Evolutionary conservation across 2,329 filamentous ascomycete genomes (phyloP).

Genomic region (Aspergillus bombycis): DNA sequence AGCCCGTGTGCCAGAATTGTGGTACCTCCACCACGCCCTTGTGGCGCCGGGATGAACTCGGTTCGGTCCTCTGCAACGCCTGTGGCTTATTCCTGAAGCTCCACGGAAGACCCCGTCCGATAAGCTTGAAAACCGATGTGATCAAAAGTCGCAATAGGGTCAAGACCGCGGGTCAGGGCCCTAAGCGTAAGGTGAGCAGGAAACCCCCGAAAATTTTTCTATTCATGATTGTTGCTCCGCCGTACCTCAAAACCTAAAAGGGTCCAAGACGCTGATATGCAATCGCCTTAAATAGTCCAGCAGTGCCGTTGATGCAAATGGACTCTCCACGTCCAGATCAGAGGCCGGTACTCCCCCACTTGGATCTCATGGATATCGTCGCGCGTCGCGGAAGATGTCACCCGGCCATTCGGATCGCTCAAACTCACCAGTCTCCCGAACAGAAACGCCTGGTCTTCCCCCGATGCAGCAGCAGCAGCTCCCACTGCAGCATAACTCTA

Average conservation of each 20-base stretch:
- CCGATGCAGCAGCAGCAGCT: constrained; percentile 47
- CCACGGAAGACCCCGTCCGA: constrained; percentile 88
- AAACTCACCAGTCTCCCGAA: constrained; percentile 78
- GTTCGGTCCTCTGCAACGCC: constrained; percentile 95
- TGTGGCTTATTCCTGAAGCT: constrained; percentile 97
- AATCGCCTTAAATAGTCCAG: constrained; percentile 41
- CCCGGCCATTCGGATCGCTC: constrained; percentile 75
- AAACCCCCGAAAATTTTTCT: constrained; percentile 28
- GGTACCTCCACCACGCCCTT: constrained; percentile 92
- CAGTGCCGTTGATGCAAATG: constrained; percentile 55
- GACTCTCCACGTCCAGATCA: constrained; percentile 60
- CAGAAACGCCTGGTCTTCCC: constrained; percentile 71
- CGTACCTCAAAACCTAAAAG: not conserved
- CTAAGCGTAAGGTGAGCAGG: constrained; percentile 76
- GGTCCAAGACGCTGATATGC: constrained; percentile 30
- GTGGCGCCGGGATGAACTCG: constrained; percentile 96
- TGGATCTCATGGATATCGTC: constrained; percentile 61
- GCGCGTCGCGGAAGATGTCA: constrained; percentile 70
- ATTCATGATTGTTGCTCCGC: constrained; percentile 12
- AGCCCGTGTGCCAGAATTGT: constrained; percentile 98
- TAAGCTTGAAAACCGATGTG: constrained; percentile 97
- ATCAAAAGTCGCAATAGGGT: constrained; percentile 99
- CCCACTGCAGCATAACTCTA: constrained; percentile 66
- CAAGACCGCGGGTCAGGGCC: constrained; percentile 79
- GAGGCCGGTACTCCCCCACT: constrained; percentile 61